A percentile compares a stretch with the other conserved stretches of the same genome.
Conservation (phyloP, 2,329 filamentous ascomycete species). For the Chaetomium globosum region DNA sequence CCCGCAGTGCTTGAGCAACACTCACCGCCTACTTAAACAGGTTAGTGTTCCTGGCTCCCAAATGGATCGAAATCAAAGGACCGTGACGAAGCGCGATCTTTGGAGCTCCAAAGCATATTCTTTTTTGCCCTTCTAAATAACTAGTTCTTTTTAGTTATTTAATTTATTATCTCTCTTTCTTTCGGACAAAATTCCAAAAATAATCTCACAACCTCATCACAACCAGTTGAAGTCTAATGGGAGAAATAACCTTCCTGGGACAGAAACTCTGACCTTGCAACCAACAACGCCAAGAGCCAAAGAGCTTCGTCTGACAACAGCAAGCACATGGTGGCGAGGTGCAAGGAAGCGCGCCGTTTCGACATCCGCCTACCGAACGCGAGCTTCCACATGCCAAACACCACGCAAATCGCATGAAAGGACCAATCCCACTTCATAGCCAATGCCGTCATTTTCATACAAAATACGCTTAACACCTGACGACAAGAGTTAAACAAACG, state of each 20-base stretch:
- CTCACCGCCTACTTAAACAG: slow-evolving; percentile 29
- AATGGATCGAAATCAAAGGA: neutral
- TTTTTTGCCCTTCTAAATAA: too few relatives aligned
- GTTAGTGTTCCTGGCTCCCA: slow-evolving; percentile 12
- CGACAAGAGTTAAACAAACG: neutral
- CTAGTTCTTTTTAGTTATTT: too few relatives aligned
- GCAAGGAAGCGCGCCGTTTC: neutral
- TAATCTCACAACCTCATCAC: too few relatives aligned
- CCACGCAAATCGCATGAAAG: neutral
- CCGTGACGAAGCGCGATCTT: too few relatives aligned
- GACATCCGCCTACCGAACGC: neutral
- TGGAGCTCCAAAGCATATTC: too few relatives aligned
- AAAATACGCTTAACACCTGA: neutral
- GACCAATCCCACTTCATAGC: neutral
- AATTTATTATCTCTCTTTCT: too few relatives aligned
- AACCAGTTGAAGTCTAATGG: too few relatives aligned
- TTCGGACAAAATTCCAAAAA: too few relatives aligned
- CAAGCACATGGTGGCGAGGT: slow-evolving; percentile 6
- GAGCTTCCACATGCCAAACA: neutral
- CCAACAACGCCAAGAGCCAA: slow-evolving; percentile 13
- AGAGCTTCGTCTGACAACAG: slow-evolving; percentile 6
- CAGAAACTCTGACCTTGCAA: neutral
- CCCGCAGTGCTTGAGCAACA: slow-evolving; percentile 1
- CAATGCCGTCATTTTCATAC: neutral
- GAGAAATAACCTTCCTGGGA: too few relatives aligned